Conservation (phyloP, 2,329 filamentous ascomycete genomes). For the Trichoderma guizhouense region DNA sequence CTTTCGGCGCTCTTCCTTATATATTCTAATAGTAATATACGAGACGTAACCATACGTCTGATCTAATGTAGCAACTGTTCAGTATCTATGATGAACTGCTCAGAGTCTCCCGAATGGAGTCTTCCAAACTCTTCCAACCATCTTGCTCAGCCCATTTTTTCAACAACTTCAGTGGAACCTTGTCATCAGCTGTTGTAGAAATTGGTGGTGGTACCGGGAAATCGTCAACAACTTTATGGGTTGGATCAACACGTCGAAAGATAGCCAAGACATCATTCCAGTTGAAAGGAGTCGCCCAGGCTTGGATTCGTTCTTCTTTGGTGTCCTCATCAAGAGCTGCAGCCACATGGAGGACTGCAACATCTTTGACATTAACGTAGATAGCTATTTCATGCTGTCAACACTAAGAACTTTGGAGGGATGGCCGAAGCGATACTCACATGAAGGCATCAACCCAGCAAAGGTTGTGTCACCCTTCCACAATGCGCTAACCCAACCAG, state of each 20-base stretch:
- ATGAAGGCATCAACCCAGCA: background rate
- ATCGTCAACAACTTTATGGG: background rate
- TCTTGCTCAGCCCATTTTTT: background rate
- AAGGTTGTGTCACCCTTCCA: background rate
- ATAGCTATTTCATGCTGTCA: background rate
- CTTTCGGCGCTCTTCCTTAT: background rate
- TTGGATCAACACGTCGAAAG: background rate
- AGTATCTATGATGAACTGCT: background rate
- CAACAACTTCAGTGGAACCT: background rate
- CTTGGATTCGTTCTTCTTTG: background rate
- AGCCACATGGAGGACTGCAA: background rate
- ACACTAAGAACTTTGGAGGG: background rate
- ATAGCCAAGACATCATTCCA: background rate
- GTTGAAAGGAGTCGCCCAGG: background rate
- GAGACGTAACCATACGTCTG: background rate
- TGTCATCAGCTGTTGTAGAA: background rate
- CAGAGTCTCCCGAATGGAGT: background rate
- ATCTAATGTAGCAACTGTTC: background rate
- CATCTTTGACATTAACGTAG: background rate
- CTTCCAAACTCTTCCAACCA: background rate
- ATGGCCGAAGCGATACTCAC: background rate
- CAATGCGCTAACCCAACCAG: background rate
- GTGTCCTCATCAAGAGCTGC: background rate
- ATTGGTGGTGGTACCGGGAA: background rate
- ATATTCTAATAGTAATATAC: background rate